Percentiles rank a stretch among this genome's conserved stretches.
These are phyloP conservation scores for Otatea glauca DNA, from an alignment of 176 grass and related monocot species.

Conservation along the genomic window DNA sequence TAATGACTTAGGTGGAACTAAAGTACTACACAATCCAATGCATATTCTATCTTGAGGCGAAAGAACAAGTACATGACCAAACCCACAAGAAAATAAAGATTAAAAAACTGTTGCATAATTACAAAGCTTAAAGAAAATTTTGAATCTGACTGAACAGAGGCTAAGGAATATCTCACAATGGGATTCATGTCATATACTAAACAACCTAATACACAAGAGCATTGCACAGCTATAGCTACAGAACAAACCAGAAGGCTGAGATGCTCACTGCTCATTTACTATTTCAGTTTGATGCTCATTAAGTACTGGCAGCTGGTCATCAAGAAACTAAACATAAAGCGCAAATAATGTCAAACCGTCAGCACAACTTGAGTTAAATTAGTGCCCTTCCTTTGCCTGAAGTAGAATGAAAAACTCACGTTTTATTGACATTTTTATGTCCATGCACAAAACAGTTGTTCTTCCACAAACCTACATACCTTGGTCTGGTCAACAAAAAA, in stretches of 20 bases:
- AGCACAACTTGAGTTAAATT: not conserved
- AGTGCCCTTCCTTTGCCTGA: not conserved
- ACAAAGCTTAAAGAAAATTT: conserved; percentile 2
- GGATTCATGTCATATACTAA: conserved; percentile 15
- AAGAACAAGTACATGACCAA: conserved; percentile 21
- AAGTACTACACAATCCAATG: not conserved
- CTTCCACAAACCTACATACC: too few relatives aligned
- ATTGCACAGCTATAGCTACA: not conserved
- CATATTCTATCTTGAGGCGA: conserved; percentile 5
- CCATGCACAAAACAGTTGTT: too few relatives aligned
- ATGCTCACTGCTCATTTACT: not conserved
- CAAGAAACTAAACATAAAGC: conserved; percentile 8
- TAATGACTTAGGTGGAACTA: not conserved
- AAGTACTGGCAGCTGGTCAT: not conserved
- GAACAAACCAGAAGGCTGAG: conserved; percentile 9
- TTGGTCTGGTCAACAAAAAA: too few relatives aligned
- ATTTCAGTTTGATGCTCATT: not conserved
- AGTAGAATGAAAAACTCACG: too few relatives aligned
- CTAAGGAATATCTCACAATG: conserved; percentile 17
- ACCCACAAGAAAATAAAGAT: conserved; percentile 17
- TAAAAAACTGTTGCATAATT: not conserved
- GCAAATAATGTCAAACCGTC: not conserved
- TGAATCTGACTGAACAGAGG: not conserved
- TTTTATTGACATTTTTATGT: too few relatives aligned
- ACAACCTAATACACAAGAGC: conserved; percentile 19